Percentiles rank a stretch among this genome's conserved stretches.
These are phyloP conservation scores for Clarireedia sp. DNA, from an alignment of 2,329 filamentous ascomycete genomes.

Conservation along the genomic window DNA sequence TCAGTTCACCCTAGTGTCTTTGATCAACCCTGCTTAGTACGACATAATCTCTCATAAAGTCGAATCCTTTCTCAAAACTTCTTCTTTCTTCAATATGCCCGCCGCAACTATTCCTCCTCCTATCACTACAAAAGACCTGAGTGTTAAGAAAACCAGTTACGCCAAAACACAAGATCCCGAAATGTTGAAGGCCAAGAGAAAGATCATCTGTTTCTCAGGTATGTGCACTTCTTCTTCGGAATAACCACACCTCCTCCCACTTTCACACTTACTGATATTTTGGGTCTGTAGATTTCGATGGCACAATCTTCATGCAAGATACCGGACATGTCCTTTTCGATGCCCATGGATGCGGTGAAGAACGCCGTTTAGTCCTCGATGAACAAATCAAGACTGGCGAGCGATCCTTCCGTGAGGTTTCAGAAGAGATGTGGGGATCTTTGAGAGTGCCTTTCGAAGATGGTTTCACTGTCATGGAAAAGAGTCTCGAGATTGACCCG, in stretches of 20 bases:
- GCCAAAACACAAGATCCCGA: constrained; percentile 20
- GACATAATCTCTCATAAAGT: background rate
- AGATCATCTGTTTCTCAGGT: constrained; percentile 53
- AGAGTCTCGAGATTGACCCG: constrained; percentile 53
- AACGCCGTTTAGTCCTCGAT: constrained; percentile 48
- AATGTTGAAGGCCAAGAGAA: constrained; percentile 39
- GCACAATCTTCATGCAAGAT: constrained; percentile 65
- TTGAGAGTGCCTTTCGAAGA: constrained; percentile 59
- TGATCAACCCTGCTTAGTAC: no score
- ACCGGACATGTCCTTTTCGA: constrained; percentile 64
- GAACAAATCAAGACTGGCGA: constrained; percentile 57
- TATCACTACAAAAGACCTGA: constrained; percentile 26
- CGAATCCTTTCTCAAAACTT: background rate
- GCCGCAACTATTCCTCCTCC: constrained; percentile 31
- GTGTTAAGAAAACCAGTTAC: constrained; percentile 23
- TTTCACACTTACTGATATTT: background rate
- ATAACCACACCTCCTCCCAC: background rate
- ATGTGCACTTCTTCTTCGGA: constrained; percentile 18
- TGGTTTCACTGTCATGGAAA: constrained; percentile 57
- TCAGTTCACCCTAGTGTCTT: background rate
- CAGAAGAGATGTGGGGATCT: constrained; percentile 64
- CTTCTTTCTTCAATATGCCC: constrained; percentile 31
- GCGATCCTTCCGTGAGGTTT: constrained; percentile 61
- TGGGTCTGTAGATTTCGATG: constrained; percentile 51
- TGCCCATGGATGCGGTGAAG: constrained; percentile 52